These are phyloP conservation scores for Rhododendron kiyosumense DNA, from an alignment of 148 eudicot genomes.

Conservation along the genomic window DNA sequence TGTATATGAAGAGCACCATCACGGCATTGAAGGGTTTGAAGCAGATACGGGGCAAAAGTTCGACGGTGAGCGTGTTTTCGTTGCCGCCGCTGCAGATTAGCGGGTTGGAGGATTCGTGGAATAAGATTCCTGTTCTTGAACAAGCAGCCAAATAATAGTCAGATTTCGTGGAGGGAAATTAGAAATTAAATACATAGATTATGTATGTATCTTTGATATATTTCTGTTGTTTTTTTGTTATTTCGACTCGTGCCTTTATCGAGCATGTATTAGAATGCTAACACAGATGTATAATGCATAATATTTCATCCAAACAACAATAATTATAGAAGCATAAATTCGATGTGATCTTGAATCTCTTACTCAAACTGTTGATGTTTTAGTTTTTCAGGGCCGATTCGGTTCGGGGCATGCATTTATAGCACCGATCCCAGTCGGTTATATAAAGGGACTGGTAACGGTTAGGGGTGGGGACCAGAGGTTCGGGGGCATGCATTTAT, in stretches of 20 bases:
- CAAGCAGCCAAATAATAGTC: background rate
- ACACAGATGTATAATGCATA: background rate
- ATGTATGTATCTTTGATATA: background rate
- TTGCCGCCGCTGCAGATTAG: background rate
- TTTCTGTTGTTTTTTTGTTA: background rate
- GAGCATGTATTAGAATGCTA: background rate
- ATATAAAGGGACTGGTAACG: too few species aligned
- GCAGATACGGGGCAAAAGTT: background rate
- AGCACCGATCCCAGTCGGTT: too few species aligned
- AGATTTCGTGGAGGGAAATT: background rate
- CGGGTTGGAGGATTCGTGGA: background rate
- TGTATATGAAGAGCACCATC: conserved; percentile 3
- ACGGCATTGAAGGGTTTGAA: background rate
- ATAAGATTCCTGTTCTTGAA: background rate
- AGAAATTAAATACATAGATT: background rate
- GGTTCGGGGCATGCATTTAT: too few species aligned
- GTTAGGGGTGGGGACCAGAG: too few species aligned
- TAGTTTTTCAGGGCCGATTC: background rate
- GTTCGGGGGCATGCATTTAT: too few species aligned
- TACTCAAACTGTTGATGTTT: background rate
- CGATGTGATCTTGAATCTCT: background rate
- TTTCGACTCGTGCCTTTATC: background rate
- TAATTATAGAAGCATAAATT: background rate
- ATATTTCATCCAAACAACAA: background rate
- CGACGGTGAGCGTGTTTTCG: background rate